These are phyloP conservation scores for Corinectria fuckeliana DNA, from an alignment of 2,329 filamentous ascomycete species.

Conservation along the genomic window DNA sequence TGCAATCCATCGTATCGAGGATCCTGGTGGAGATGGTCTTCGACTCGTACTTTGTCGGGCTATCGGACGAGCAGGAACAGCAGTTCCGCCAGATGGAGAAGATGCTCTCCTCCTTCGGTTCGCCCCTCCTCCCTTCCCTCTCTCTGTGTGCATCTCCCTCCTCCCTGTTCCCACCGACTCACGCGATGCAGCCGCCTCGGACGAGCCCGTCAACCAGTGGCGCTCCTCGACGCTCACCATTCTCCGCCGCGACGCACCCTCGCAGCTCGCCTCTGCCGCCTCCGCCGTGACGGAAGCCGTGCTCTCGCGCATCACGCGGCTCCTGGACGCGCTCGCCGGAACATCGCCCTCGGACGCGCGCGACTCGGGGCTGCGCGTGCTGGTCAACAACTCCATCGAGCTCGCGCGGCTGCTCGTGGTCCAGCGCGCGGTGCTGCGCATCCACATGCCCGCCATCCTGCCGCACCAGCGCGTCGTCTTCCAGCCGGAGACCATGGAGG, in stretches of 20 bases:
- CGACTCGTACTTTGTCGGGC: slow-evolving; percentile 67
- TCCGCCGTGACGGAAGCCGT: slow-evolving; percentile 50
- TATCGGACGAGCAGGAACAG: slow-evolving; percentile 59
- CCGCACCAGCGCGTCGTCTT: slow-evolving; percentile 63
- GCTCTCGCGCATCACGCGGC: slow-evolving; percentile 53
- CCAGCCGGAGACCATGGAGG: slow-evolving; percentile 67
- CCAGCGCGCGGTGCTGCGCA: slow-evolving; percentile 64
- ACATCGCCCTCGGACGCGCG: slow-evolving; percentile 49
- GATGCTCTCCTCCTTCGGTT: slow-evolving; percentile 36
- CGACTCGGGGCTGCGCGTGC: slow-evolving; percentile 59
- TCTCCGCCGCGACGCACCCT: slow-evolving; percentile 59
- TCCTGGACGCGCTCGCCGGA: slow-evolving; percentile 58
- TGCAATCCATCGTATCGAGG: slow-evolving; percentile 67
- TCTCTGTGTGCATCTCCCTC: slow-evolving; percentile 3
- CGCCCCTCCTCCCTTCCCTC: neutral
- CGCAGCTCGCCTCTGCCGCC: slow-evolving; percentile 56
- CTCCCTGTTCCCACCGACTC: neutral
- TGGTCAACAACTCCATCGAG: slow-evolving; percentile 61
- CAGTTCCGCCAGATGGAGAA: slow-evolving; percentile 58
- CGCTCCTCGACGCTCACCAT: slow-evolving; percentile 68
- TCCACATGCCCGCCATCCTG: slow-evolving; percentile 60
- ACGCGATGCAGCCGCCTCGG: slow-evolving; percentile 46
- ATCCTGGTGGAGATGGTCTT: slow-evolving; percentile 69
- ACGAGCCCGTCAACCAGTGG: slow-evolving; percentile 68
- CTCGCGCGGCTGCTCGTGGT: slow-evolving; percentile 62